These are phyloP conservation scores for Chenopodium suecicum DNA, from an alignment of 148 eudicot genomes.

Conservation along the genomic window DNA sequence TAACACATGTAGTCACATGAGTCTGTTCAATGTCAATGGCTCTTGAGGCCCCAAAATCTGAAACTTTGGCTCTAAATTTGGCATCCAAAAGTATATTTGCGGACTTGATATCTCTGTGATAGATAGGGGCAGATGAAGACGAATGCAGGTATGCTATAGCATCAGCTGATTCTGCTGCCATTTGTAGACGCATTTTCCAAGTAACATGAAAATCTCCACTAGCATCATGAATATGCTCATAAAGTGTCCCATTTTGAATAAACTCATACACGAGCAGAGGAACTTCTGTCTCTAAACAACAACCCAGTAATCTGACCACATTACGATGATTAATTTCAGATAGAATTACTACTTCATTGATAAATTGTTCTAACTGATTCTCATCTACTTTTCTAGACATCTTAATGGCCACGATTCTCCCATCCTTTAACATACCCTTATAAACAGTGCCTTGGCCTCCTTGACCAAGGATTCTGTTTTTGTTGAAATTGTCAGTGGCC, in stretches of 20 bases:
- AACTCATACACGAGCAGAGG: not conserved
- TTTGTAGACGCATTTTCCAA: not conserved
- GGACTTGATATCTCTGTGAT: not conserved
- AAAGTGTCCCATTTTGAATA: not conserved
- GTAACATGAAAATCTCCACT: not conserved
- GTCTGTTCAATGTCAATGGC: slow-evolving; percentile 23
- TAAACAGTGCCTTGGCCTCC: not conserved
- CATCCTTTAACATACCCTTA: slow-evolving; percentile 22
- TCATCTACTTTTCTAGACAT: slow-evolving; percentile 26
- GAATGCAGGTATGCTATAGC: not conserved
- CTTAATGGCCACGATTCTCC: slow-evolving; percentile 31
- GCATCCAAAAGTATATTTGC: not conserved
- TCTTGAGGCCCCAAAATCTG: not conserved
- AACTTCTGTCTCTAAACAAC: not conserved
- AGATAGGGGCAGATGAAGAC: not conserved
- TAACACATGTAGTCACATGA: slow-evolving; percentile 31
- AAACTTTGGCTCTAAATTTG: not conserved
- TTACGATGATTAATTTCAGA: not conserved
- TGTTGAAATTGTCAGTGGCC: not conserved
- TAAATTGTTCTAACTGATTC: slow-evolving; percentile 26
- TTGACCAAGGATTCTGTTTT: not conserved
- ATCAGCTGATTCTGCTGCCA: not conserved
- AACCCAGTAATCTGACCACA: not conserved
- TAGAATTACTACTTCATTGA: slow-evolving; percentile 33
- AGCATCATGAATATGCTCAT: not conserved